These are phyloP conservation scores for Trifolium pratense DNA, from an alignment of 306 rosid genomes.

Conservation along the genomic window DNA sequence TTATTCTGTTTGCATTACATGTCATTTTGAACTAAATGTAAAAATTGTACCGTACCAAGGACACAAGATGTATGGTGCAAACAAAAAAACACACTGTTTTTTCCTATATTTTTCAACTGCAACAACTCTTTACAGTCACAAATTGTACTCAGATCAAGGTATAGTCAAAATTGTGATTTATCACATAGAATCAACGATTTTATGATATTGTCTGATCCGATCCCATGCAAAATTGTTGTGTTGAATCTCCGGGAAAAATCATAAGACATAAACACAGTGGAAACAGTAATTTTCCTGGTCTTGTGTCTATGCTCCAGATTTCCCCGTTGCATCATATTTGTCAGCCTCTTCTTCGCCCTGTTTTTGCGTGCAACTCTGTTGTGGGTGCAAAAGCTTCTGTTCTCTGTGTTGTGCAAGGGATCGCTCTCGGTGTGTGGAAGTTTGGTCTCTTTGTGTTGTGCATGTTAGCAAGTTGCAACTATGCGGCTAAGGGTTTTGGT, in stretches of 20 bases:
- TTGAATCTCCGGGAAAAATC: background rate
- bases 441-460: background rate
- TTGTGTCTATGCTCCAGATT: background rate
- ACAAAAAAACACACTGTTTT: background rate
- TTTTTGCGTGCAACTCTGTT: background rate
- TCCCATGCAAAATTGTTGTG: background rate
- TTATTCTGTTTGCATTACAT: background rate
- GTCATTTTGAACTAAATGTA: conserved; percentile 21
- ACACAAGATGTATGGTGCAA: conserved; percentile 21
- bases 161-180: background rate
- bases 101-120: background rate
- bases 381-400: background rate
- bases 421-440: background rate
- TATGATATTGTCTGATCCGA: background rate
- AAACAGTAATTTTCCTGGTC: background rate
- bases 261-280: background rate
- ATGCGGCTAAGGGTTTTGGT: background rate
- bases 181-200: background rate
- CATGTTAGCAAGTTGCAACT: background rate
- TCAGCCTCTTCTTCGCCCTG: background rate
- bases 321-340: background rate
- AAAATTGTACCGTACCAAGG: conserved; percentile 9
- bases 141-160: background rate
- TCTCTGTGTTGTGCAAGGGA: background rate
- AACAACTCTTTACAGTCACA: background rate